phyloP scores from a whole-genome alignment of 331 rosid species.

The Pyracantha coccinea region DNA sequence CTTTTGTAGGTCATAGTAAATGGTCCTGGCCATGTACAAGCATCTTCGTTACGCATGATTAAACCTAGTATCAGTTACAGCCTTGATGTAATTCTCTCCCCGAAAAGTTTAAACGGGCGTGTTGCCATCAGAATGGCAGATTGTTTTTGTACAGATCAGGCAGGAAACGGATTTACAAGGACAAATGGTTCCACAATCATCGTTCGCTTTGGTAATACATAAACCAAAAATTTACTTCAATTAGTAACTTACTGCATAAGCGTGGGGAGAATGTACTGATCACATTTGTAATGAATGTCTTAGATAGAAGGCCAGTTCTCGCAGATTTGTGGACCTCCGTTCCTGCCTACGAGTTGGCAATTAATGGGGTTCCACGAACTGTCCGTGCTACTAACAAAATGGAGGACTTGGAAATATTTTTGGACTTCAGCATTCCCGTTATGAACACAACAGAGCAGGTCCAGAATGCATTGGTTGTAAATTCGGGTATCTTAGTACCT shows the following conservation, averaged over 20 bases:
- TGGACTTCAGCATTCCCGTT: slow-evolving; percentile 53
- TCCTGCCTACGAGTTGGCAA: slow-evolving; percentile 50
- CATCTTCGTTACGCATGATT: slow-evolving; percentile 36
- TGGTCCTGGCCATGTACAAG: slow-evolving; percentile 38
- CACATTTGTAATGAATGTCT: slow-evolving; percentile 5
- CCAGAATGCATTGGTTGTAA: slow-evolving; percentile 34
- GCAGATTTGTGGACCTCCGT: slow-evolving; percentile 66
- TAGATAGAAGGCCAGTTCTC: slow-evolving; percentile 62
- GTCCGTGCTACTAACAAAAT: slow-evolving; percentile 50
- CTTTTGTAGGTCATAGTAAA: slow-evolving; percentile 30
- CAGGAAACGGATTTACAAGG: slow-evolving; percentile 47
- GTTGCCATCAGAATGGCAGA: slow-evolving; percentile 32
- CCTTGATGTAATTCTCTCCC: slow-evolving; percentile 35
- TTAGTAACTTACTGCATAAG: too few relatives aligned
- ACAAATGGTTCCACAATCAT: slow-evolving; percentile 39
- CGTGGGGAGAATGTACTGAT: neutral
- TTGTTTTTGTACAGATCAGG: slow-evolving; percentile 42
- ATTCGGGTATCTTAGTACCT: slow-evolving; percentile 34
- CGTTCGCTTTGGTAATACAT: slow-evolving; percentile 49
- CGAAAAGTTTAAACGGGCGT: slow-evolving; percentile 23
- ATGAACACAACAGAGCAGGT: slow-evolving; percentile 50
- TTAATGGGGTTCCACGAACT: slow-evolving; percentile 53
- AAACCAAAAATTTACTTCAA: neutral
- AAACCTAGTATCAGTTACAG: slow-evolving; percentile 32
- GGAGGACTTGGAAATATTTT: slow-evolving; percentile 42